Percentiles rank a stretch among this genome's conserved stretches.
phyloP scores from a whole-genome alignment of 768 basidiomycete genomes.

The Panaeolus cyanescens region DNA sequence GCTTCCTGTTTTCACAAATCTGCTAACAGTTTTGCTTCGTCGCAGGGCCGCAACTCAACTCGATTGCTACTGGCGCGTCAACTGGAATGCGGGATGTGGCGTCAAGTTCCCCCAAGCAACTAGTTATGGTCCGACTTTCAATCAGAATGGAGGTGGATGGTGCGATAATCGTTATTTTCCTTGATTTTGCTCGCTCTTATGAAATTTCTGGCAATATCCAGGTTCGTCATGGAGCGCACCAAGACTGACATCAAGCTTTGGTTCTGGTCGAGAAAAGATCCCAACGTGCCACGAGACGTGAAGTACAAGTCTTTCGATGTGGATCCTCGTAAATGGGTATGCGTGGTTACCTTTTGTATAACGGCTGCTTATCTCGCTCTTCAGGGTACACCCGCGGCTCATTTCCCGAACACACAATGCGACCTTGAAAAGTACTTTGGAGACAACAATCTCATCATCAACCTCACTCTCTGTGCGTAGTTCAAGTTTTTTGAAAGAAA shows the following conservation, averaged over 20 bases:
- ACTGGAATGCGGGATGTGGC: constrained; percentile 54
- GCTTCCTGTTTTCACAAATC: neutral
- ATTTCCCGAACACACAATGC: constrained; percentile 62
- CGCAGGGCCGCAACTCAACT: constrained; percentile 30
- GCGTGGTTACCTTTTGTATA: neutral
- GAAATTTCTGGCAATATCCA: constrained; percentile 16
- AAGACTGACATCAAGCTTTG: constrained; percentile 53
- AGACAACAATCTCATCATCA: constrained; percentile 65
- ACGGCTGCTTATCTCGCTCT: neutral
- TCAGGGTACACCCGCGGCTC: constrained; percentile 57
- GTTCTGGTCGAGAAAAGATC: constrained; percentile 58
- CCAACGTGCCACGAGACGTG: constrained; percentile 42
- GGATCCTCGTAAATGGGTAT: constrained; percentile 45
- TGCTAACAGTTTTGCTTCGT: neutral
- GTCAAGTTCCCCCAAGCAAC: constrained; percentile 35
- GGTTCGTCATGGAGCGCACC: constrained; percentile 59
- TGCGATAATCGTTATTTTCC: constrained; percentile 33
- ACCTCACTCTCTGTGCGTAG: constrained; percentile 43
- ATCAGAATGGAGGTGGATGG: constrained; percentile 62
- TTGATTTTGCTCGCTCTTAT: too few relatives aligned
- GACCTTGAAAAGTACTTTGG: constrained; percentile 57
- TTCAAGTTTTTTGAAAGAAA: neutral
- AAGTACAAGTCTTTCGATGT: constrained; percentile 28
- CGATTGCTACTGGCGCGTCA: constrained; percentile 46
- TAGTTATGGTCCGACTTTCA: constrained; percentile 58